phyloP scores from a whole-genome alignment of 345 rosid species.

The Cochlearia excelsa region DNA sequence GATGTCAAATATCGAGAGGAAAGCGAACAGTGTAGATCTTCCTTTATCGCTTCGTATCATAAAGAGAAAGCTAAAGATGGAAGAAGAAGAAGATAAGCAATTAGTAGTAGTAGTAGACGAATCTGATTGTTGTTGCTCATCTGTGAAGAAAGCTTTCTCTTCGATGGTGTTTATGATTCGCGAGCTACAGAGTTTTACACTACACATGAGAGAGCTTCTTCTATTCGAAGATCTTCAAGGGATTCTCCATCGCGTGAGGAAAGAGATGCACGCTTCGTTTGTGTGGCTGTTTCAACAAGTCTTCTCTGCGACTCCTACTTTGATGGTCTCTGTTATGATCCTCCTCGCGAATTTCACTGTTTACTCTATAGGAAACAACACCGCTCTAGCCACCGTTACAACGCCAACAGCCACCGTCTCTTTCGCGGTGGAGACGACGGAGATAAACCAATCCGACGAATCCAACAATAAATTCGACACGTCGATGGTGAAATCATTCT shows the following conservation, averaged over 20 bases:
- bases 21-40: slow-evolving; percentile 79
- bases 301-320: slow-evolving; percentile 86
- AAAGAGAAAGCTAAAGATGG: slow-evolving; percentile 73
- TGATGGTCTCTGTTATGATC: slow-evolving; percentile 94
- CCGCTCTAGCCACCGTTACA: slow-evolving; percentile 50
- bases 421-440: slow-evolving; percentile 20
- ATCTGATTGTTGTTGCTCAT: slow-evolving; percentile 51
- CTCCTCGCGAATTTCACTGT: slow-evolving; percentile 84
- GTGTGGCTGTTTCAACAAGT: slow-evolving; percentile 96
- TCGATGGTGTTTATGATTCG: slow-evolving; percentile 93
- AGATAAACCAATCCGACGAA: slow-evolving; percentile 32
- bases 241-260: slow-evolving; percentile 61
- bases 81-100: slow-evolving; percentile 58
- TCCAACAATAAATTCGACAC: slow-evolving; percentile 44
- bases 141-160: slow-evolving; percentile 80
- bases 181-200: slow-evolving; percentile 67
- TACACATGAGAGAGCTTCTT: slow-evolving; percentile 76
- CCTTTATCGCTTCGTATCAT: slow-evolving; percentile 83
- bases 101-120: slow-evolving; percentile 41
- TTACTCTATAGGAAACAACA: slow-evolving; percentile 60
- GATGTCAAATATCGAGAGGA: slow-evolving; percentile 64
- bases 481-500: slow-evolving; percentile 44
- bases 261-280: slow-evolving; percentile 81
- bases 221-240: slow-evolving; percentile 71
- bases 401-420: slow-evolving; percentile 33